Percentiles rank a stretch among this genome's conserved stretches.
Conservation (phyloP, 2,329 filamentous ascomycete genomes). For the Colletotrichum nymphaeae region DNA sequence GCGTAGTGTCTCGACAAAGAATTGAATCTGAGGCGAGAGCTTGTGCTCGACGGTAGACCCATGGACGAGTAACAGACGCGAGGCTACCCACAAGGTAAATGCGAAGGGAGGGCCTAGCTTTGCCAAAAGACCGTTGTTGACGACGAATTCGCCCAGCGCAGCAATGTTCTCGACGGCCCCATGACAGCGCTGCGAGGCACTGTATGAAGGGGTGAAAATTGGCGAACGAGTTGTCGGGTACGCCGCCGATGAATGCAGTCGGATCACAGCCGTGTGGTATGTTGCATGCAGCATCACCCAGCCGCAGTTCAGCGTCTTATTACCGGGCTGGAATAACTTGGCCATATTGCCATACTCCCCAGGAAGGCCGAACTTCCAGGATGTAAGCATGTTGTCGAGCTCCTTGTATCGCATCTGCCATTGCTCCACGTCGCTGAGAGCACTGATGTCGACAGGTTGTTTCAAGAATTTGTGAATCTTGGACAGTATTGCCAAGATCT, state of each 20-base stretch:
- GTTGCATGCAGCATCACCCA: slow-evolving; percentile 94
- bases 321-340: slow-evolving; percentile 77
- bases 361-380: slow-evolving; percentile 87
- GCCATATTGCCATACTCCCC: slow-evolving; percentile 87
- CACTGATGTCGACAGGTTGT: slow-evolving; percentile 88
- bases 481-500: slow-evolving; percentile 87
- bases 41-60: slow-evolving; percentile 90
- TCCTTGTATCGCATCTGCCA: slow-evolving; percentile 91
- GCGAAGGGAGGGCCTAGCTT: slow-evolving; percentile 92
- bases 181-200: slow-evolving; percentile 85
- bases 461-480: slow-evolving; percentile 91
- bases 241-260: slow-evolving; percentile 90
- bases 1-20: slow-evolving; percentile 84
- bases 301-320: slow-evolving; percentile 79
- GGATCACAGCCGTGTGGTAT: slow-evolving; percentile 90
- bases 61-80: slow-evolving; percentile 87
- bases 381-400: slow-evolving; percentile 81
- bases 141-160: slow-evolving; percentile 81
- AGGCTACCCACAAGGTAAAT: slow-evolving; percentile 92
- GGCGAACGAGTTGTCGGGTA: slow-evolving; percentile 90
- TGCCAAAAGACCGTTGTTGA: slow-evolving; percentile 77
- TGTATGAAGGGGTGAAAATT: slow-evolving; percentile 90
- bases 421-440: slow-evolving; percentile 84
- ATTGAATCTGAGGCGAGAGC: slow-evolving; percentile 80
- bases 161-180: slow-evolving; percentile 86